Evolutionary conservation across 1,284 basidiomycete species (phyloP).

Genomic region (Uromyces viciae-fabae): DNA sequence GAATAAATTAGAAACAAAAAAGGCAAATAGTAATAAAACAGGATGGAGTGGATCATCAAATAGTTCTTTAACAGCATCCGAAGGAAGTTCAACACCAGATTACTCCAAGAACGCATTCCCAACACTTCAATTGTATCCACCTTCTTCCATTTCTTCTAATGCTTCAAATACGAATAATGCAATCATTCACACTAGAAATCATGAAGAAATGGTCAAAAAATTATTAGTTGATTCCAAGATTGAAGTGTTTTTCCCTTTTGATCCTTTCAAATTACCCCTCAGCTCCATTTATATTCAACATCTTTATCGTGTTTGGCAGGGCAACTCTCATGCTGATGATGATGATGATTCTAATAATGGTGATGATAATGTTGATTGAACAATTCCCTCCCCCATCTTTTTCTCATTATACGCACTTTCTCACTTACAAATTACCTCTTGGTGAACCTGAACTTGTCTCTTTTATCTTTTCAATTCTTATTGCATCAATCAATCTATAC

Average conservation of each 20-base stretch:
- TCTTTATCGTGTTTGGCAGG: constrained; percentile 61
- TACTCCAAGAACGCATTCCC: no score
- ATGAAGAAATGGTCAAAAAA: constrained; percentile 41
- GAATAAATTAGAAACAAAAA: constrained; percentile 56
- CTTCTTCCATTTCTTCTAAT: no score
- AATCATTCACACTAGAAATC: no score
- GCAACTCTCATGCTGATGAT: no score
- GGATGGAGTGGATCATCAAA: background rate
- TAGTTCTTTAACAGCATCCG: background rate
- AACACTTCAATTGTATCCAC: no score
- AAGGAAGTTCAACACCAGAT: background rate
- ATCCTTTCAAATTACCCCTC: constrained; percentile 82
- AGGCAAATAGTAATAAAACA: background rate
- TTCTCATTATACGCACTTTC: background rate
- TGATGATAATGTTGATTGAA: constrained; percentile 50
- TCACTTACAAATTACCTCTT: no score
- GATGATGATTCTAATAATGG: constrained; percentile 51
- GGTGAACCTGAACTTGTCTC: no score
- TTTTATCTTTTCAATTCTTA: no score
- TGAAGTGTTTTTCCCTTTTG: constrained; percentile 96
- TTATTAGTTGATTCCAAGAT: constrained; percentile 64
- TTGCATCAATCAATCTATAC: no score
- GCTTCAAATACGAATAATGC: no score
- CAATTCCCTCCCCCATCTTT: background rate
- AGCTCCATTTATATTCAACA: constrained; percentile 58